These are phyloP conservation scores for Ogataea minuta DNA, from an alignment of 805 yeast species.

Conservation along the genomic window DNA sequence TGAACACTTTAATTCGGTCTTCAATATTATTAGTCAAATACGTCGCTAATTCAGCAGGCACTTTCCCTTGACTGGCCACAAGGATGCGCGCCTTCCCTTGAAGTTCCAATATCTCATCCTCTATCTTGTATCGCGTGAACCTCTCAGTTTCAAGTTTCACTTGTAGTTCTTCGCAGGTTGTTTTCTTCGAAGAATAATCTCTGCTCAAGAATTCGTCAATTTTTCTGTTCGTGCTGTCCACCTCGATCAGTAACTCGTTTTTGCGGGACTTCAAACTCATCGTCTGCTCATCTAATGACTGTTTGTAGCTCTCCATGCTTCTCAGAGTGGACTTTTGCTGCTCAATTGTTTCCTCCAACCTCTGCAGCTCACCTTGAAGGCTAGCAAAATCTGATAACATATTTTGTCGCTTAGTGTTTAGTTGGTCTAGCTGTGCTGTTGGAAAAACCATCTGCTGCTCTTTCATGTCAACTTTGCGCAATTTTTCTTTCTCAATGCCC, in stretches of 20 bases:
- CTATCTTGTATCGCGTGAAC: slow-evolving; percentile 24
- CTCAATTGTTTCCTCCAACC: slow-evolving; percentile 1
- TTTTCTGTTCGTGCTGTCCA: slow-evolving; percentile 6
- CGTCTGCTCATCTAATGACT: slow-evolving; percentile 18
- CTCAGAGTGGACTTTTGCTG: slow-evolving; percentile 5
- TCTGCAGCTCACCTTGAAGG: slow-evolving; percentile 1
- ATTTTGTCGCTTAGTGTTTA: slow-evolving; percentile 3
- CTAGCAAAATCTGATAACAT: background rate
- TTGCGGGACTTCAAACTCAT: slow-evolving; percentile 13
- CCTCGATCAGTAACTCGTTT: slow-evolving; percentile 8
- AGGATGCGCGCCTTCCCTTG: slow-evolving; percentile 19
- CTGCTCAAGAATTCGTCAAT: slow-evolving; percentile 10
- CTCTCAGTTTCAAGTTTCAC: slow-evolving; percentile 13
- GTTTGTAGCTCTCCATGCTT: slow-evolving; percentile 8
- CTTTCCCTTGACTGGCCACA: slow-evolving; percentile 5
- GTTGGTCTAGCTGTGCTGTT: slow-evolving; percentile 2
- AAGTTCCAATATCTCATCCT: slow-evolving; percentile 23
- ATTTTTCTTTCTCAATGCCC: slow-evolving; percentile 4
- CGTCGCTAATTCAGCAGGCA: background rate
- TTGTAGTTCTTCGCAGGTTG: slow-evolving; percentile 2
- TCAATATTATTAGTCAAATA: background rate
- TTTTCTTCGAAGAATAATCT: slow-evolving; percentile 1
- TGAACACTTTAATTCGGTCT: slow-evolving; percentile 11
- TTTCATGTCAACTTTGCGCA: slow-evolving; percentile 1
- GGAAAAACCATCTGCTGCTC: slow-evolving; percentile 14